These are phyloP conservation scores for Pleurotus pulmonarius DNA, from an alignment of 768 basidiomycete genomes.

Conservation along the genomic window DNA sequence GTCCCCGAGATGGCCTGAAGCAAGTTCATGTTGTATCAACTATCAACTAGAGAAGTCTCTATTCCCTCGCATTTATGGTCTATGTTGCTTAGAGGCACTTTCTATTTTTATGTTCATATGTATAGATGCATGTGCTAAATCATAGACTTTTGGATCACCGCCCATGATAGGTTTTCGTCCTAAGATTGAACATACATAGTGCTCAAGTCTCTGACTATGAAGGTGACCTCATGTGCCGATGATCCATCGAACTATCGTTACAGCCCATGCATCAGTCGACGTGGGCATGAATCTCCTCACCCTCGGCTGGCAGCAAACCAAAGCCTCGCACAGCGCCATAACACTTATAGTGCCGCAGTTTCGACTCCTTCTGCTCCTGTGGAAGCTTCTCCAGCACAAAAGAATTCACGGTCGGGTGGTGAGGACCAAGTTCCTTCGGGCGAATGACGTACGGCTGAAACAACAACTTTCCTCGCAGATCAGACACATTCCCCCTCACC, in stretches of 20 bases:
- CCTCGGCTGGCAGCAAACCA: not conserved
- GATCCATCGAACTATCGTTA: too few species aligned
- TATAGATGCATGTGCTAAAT: too few species aligned
- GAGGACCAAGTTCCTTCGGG: not conserved
- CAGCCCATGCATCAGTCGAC: not conserved
- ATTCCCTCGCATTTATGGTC: too few species aligned
- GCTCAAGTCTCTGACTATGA: too few species aligned
- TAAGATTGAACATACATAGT: too few species aligned
- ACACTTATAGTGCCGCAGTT: not conserved
- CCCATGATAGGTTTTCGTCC: too few species aligned
- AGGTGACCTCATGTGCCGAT: too few species aligned
- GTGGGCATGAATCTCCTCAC: not conserved
- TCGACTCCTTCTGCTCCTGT: not conserved
- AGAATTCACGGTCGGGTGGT: not conserved
- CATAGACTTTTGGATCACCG: too few species aligned
- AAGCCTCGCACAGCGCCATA: not conserved
- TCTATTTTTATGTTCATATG: too few species aligned
- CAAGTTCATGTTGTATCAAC: too few species aligned
- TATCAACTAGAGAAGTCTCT: too few species aligned
- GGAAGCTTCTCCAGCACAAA: not conserved
- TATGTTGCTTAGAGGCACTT: too few species aligned
- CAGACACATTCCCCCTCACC: not conserved
- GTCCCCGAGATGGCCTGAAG: not conserved
- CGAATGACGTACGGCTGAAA: constrained; percentile 2
- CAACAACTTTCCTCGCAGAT: not conserved